phyloP scores from a whole-genome alignment of 129 eudicot species.

The Artemisia annua region DNA sequence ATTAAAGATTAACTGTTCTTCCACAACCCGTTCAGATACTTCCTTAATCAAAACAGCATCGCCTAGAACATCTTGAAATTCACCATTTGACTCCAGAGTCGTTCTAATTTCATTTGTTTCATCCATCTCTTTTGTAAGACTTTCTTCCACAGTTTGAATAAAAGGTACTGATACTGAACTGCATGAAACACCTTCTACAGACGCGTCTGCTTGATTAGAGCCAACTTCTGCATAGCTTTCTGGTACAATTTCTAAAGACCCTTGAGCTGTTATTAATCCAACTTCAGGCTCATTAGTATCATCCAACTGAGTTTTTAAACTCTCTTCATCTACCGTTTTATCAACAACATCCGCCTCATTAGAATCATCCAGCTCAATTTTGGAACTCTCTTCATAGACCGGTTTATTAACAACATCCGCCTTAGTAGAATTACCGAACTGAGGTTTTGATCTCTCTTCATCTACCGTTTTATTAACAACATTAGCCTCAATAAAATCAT shows the following conservation, averaged over 20 bases:
- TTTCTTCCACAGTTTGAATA: slow-evolving; percentile 16
- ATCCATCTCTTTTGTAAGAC: neutral
- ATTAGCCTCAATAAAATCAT: slow-evolving; percentile 24
- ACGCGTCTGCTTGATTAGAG: slow-evolving; percentile 25
- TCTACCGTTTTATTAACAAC: slow-evolving; percentile 26
- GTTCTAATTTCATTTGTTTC: slow-evolving; percentile 25
- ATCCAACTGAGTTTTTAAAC: slow-evolving; percentile 27
- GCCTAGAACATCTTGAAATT: slow-evolving; percentile 29
- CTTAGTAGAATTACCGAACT: slow-evolving; percentile 21
- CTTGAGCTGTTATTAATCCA: slow-evolving; percentile 30
- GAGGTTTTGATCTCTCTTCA: slow-evolving; percentile 32
- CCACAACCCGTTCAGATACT: slow-evolving; percentile 40
- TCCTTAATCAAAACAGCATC: slow-evolving; percentile 20
- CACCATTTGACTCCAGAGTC: slow-evolving; percentile 26
- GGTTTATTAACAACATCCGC: slow-evolving; percentile 5
- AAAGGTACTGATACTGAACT: slow-evolving; percentile 25
- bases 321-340: slow-evolving; percentile 34
- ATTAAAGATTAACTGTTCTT: slow-evolving; percentile 66
- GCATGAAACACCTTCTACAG: slow-evolving; percentile 32
- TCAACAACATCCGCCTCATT: slow-evolving; percentile 20
- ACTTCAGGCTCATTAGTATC: slow-evolving; percentile 29
- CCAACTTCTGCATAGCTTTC: slow-evolving; percentile 43
- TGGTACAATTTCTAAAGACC: slow-evolving; percentile 31
- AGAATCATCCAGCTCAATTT: slow-evolving; percentile 20
- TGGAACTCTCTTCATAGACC: slow-evolving; percentile 7